Base-by-base conservation (phyloP, 192 early-diverging fungal genomes). In the Rhizophlyctis rosea region DNA sequence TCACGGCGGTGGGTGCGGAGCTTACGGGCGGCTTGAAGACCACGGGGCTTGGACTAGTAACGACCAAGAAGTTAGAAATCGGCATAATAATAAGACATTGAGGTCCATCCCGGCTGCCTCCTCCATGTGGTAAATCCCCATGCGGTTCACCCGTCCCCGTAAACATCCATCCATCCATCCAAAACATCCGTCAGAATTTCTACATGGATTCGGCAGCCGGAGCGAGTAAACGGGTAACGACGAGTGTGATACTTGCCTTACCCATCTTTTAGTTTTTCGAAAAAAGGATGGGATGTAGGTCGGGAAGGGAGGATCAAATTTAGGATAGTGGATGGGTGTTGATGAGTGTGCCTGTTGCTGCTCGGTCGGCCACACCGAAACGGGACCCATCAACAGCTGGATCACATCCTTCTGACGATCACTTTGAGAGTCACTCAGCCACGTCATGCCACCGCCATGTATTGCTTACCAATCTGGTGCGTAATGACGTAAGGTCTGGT, bases 1-100 rank as follows among this genome's bases (percentile, higher is more conserved):
- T 95, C 91, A 76, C 96, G 94, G 76, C 96, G 94, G 84, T 90
- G 91, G 79, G 86, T 94, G 75, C 94, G 91, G 69, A 98, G 84
- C 84, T 96, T 98, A 76, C 96, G 93, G 67, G 96, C 96, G 75
- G 93, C 92, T 86, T 96, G 88, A 71, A 98, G 88, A 83, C 96
- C 96, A 87, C 92, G 92, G 71, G 96, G 94, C 84, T 98, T 90
- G 81, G 92, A 87, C 65, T 64, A 68, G 27, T 44, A 44, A 13
- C 18, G 7, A 18, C 18, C 9, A 44, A 44, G 18, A 44, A 13
- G 39, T 18, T 13, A 44, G 18, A 18, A 7, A 18, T 18, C 39
- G 18, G 39, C 9, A 13, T 18, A 44, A 13, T 44, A 44, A 7
- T 18, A 44, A 13, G 39, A 44, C 7, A 7, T 13, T 44, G 9